Evolutionary conservation across 495 filamentous ascomycete species (phyloP).

Genomic region (Lasiosphaeria miniovina): DNA sequence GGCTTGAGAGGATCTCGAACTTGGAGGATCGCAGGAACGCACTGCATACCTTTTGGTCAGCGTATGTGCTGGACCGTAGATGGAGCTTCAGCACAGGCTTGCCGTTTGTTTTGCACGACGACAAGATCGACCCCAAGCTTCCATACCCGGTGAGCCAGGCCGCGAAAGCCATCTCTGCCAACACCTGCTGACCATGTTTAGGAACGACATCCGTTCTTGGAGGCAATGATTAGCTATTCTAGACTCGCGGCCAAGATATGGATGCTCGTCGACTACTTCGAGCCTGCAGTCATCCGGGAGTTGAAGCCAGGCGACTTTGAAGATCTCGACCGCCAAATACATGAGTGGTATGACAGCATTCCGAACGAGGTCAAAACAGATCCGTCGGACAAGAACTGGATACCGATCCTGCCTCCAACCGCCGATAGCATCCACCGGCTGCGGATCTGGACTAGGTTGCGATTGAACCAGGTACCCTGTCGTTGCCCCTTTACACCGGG

Average conservation of each 20-base stretch:
- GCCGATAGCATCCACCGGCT: slow-evolving; percentile 48
- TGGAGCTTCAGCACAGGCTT: slow-evolving; percentile 82
- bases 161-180: not conserved
- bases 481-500: not conserved
- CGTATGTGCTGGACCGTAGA: slow-evolving; percentile 74
- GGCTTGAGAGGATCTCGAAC: slow-evolving; percentile 61
- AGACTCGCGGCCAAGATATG: slow-evolving; percentile 76
- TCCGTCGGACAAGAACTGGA: slow-evolving; percentile 17
- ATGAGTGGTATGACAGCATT: slow-evolving; percentile 66
- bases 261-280: slow-evolving; percentile 60
- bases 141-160: slow-evolving; percentile 65
- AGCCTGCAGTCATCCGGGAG: slow-evolving; percentile 48
- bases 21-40: slow-evolving; percentile 61
- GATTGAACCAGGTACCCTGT: slow-evolving; percentile 61
- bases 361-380: slow-evolving; percentile 35
- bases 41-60: slow-evolving; percentile 72
- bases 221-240: slow-evolving; percentile 75
- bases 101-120: slow-evolving; percentile 77
- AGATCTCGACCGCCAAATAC: slow-evolving; percentile 70
- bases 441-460: slow-evolving; percentile 62
- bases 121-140: slow-evolving; percentile 75
- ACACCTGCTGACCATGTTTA: slow-evolving; percentile 27
- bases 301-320: slow-evolving; percentile 63
- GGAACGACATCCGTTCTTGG: slow-evolving; percentile 68
- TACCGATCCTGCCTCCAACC: slow-evolving; percentile 20